Base-by-base conservation (phyloP, 2,329 filamentous ascomycete species). In the Macrophomina phaseolina region DNA sequence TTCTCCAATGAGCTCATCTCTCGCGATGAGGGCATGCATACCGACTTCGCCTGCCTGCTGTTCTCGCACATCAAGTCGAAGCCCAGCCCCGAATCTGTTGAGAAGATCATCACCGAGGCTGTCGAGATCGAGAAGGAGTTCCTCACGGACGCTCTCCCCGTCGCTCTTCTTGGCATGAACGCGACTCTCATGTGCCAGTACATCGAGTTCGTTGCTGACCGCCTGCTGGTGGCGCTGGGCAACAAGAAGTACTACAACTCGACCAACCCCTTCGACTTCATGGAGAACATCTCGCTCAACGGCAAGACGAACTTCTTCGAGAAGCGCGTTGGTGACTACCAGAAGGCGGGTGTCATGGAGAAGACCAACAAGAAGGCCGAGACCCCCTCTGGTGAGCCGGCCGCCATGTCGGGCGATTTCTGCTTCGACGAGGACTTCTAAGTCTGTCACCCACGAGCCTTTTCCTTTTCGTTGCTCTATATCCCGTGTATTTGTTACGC, bases 221-320 rank as follows among this genome's bases (percentile, higher is more conserved):
- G 95, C 74, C 90, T 99, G 42, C 88, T 99, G 42, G 85, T 98
- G 67, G 90, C 95, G 38, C 91, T 99, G 55, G 95, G 95, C 76
- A 97, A 97, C 82, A 87, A 91, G 74, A 98, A 97, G 87, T 86
- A 91, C 75, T 99, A 97, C 89, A 92, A 95, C 78, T 85, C 91
- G 32, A 88, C 90, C 80, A 99, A 99, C 85, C 95, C 95, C 79
- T 99, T 99, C 80, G 95, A 99, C 86, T 99, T 99, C 82, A 99
- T 99, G 95, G 95, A 99, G 87, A 97, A 97, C 84, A 99, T 99
- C 82, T 98, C 95, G 28, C 88, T 99, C 11, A 92, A 93, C 63
- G 95, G 95, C 82, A 99, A 99, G 91, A 99, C 95, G 80, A 99
- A 99, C 89, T 99, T 99, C 89, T 99, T 99, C 80, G 95, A 99